These are phyloP conservation scores for Tolypocladium inflatum DNA, from an alignment of 2,329 filamentous ascomycete species.

Conservation along the genomic window DNA sequence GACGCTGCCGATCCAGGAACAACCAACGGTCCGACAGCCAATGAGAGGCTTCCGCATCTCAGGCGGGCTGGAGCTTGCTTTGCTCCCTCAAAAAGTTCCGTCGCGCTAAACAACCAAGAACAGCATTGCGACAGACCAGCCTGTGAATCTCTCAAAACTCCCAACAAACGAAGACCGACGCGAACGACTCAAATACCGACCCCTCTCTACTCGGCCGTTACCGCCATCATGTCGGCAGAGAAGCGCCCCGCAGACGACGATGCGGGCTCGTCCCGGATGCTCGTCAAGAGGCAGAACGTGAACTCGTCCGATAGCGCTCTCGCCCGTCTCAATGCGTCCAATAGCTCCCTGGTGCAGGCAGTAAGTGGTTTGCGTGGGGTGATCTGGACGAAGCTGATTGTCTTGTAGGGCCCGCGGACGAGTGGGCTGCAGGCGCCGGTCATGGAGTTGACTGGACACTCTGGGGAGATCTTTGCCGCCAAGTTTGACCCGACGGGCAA, in stretches of 20 bases:
- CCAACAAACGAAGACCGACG: neutral
- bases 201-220: neutral
- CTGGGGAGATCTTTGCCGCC: slow-evolving; percentile 83
- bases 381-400: neutral
- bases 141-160: neutral
- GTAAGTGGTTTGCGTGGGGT: slow-evolving; percentile 25
- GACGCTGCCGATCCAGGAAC: slow-evolving; percentile 14
- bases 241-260: slow-evolving; percentile 85
- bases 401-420: slow-evolving; percentile 59
- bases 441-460: slow-evolving; percentile 79
- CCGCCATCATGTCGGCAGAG: slow-evolving; percentile 67
- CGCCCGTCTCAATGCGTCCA: slow-evolving; percentile 40
- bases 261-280: slow-evolving; percentile 68
- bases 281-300: slow-evolving; percentile 82
- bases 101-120: neutral
- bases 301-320: slow-evolving; percentile 36
- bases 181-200: neutral
- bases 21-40: slow-evolving; percentile 25
- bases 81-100: slow-evolving; percentile 2
- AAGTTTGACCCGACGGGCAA: slow-evolving; percentile 85
- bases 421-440: slow-evolving; percentile 81
- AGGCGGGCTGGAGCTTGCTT: neutral
- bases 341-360: slow-evolving; percentile 38
- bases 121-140: neutral
- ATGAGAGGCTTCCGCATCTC: slow-evolving; percentile 8